A percentile compares a stretch with the other conserved stretches of the same genome.
Conservation (phyloP, 192 early-diverging fungal species). For the Mortierella claussenii region DNA sequence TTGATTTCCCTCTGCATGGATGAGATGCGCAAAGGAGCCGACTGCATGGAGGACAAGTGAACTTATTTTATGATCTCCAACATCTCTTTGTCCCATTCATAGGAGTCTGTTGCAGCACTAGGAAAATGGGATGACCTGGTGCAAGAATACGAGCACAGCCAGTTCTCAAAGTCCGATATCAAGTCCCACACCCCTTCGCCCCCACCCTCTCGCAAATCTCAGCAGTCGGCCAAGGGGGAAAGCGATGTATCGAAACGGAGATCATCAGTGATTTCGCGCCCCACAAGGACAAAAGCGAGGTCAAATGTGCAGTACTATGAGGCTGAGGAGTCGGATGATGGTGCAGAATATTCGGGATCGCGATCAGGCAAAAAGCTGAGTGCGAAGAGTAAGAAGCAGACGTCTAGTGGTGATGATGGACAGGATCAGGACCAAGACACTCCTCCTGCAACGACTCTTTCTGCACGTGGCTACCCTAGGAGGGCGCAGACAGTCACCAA, state of each 20-base stretch:
- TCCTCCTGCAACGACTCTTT: slow-evolving; percentile 21
- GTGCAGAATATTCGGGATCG: slow-evolving; percentile 19
- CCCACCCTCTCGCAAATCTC: slow-evolving; percentile 34
- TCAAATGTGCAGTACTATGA: slow-evolving; percentile 46
- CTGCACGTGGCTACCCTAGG: slow-evolving; percentile 41
- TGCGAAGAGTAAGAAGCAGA: slow-evolving; percentile 27
- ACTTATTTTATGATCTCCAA: no score
- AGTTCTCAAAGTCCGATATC: slow-evolving; percentile 48
- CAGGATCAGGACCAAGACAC: slow-evolving; percentile 33
- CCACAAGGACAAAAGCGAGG: slow-evolving; percentile 34
- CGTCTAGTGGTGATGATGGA: slow-evolving; percentile 44
- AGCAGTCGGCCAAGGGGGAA: slow-evolving; percentile 18
- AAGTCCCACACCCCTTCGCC: slow-evolving; percentile 36
- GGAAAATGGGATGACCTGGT: slow-evolving; percentile 47
- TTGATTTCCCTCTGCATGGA: no score
- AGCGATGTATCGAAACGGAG: slow-evolving; percentile 26
- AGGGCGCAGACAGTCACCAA: slow-evolving; percentile 14
- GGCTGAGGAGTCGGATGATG: slow-evolving; percentile 45
- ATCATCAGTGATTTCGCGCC: slow-evolving; percentile 7
- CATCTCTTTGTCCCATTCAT: no score
- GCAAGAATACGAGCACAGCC: slow-evolving; percentile 53
- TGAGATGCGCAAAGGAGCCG: no score
- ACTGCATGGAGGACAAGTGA: no score
- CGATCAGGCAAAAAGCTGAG: slow-evolving; percentile 13
- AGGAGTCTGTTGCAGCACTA: slow-evolving; percentile 50